Evolutionary conservation across 2,329 filamentous ascomycete genomes (phyloP), one percentile per base, ranked within the genome.

Genomic region (Penicillium fuscoglaucum): DNA sequence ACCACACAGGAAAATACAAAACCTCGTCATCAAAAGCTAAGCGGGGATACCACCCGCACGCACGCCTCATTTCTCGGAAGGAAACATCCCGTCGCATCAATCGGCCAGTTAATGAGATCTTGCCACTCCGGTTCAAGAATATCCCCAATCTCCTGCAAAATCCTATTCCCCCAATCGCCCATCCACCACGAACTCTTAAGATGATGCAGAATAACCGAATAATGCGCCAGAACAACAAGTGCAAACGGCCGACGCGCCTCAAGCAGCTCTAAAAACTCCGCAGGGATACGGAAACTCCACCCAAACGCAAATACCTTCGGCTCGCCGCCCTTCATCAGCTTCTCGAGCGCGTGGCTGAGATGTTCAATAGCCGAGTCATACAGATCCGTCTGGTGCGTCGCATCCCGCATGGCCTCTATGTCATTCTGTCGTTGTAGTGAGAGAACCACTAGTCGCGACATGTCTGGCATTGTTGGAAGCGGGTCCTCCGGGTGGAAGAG

Each of bases 151-250:
- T 87, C 86, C 68, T 85, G 82, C 17, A 90, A 84, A 65, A 90
- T 85, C 55, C 85, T 82, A 17, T 83, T 81, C 8, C 87, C 83
- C 66, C 89, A 87, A 40, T 87, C 86, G 21, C 85, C 81, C 29
- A 90, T 76, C 88, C 88, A 91, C 88, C 88, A 91, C 17, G 86
- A 77, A 17, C 79, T 72, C 60, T 87, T 83, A 61, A 88, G 78
- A 35, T 81, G 81, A 67, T 87, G 87, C 47, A 90, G 77, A 4
- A 78, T 57, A 9, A 80, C 74, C 0, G 74, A 74, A 59, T 76
- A 80, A 59, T 81, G 74, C 2, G 76, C 77, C 5, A 80, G 68
- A 17, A 80, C 68, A 15, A 77, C 72, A 10, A 81, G 61, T 1
- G 78, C 76, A 57, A 80, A 76, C 0, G 78, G 76, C 19, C 68